Evolutionary conservation across 192 early-diverging fungal species (phyloP).

Genomic region (Spinellus fusiger): DNA sequence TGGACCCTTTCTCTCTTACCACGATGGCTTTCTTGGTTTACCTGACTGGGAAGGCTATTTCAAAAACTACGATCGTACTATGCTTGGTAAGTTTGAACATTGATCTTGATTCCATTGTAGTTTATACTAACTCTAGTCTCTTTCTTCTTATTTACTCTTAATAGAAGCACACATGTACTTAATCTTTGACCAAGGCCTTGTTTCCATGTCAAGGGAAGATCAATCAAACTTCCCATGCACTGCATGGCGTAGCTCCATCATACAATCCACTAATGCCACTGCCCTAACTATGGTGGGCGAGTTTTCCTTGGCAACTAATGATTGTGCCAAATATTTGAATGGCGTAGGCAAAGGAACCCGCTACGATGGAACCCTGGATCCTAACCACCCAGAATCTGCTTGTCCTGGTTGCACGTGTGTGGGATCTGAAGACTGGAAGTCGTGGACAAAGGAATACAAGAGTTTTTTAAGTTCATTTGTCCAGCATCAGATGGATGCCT

Average conservation of each 20-base stretch:
- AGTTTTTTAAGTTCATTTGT: slow-evolving; percentile 43
- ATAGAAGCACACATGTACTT: slow-evolving; percentile 47
- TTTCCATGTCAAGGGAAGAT: slow-evolving; percentile 15
- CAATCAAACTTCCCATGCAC: slow-evolving; percentile 25
- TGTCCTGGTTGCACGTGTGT: slow-evolving; percentile 53
- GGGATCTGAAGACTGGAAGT: slow-evolving; percentile 38
- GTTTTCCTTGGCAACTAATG: slow-evolving; percentile 62
- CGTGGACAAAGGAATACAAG: slow-evolving; percentile 40
- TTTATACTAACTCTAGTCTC: background rate
- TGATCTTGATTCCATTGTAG: background rate
- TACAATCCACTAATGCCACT: slow-evolving; percentile 29
- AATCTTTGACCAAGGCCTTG: slow-evolving; percentile 38
- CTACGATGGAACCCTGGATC: slow-evolving; percentile 54
- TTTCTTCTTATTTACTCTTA: background rate
- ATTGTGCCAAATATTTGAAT: slow-evolving; percentile 71
- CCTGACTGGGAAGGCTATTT: slow-evolving; percentile 33
- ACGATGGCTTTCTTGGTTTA: slow-evolving; percentile 41
- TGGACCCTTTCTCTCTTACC: slow-evolving; percentile 30
- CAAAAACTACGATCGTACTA: slow-evolving; percentile 26
- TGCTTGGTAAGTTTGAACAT: slow-evolving; percentile 32
- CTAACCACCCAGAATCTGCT: slow-evolving; percentile 7
- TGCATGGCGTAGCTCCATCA: slow-evolving; percentile 19
- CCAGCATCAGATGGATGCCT: slow-evolving; percentile 56
- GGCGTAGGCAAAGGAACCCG: slow-evolving; percentile 52
- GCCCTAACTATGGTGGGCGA: slow-evolving; percentile 68